A percentile compares a stretch with the other conserved stretches of the same genome.
Evolutionary conservation across 2,329 filamentous ascomycete genomes (phyloP).

Genomic region (Microdochium trichocladiopsis): DNA sequence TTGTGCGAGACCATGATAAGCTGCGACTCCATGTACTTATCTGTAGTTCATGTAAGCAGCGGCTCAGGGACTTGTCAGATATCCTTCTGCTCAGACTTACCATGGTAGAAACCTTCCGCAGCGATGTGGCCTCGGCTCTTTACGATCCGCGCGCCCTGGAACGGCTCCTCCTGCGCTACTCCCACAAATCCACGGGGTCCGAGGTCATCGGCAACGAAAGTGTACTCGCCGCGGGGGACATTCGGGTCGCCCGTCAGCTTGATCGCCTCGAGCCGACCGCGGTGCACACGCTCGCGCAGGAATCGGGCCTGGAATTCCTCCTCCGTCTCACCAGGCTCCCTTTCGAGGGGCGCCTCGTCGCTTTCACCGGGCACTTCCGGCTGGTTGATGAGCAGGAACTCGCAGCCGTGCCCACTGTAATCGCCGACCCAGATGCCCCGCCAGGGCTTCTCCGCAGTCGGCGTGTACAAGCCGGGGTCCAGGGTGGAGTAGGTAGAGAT

Average conservation of each 20-base stretch:
- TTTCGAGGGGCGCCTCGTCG: slow-evolving; percentile 31
- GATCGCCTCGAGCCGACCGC: slow-evolving; percentile 70
- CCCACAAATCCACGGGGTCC: slow-evolving; percentile 58
- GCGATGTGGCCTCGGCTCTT: slow-evolving; percentile 74
- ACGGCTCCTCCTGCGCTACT: slow-evolving; percentile 58
- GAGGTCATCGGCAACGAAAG: slow-evolving; percentile 75
- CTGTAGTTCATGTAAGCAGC: slow-evolving; percentile 32
- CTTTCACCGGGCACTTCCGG: slow-evolving; percentile 46
- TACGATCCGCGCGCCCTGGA: slow-evolving; percentile 69
- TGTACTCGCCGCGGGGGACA: slow-evolving; percentile 78
- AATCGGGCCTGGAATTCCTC: slow-evolving; percentile 38
- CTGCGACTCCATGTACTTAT: slow-evolving; percentile 67
- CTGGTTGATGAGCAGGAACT: slow-evolving; percentile 80
- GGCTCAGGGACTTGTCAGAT: not conserved
- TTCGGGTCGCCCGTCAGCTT: slow-evolving; percentile 92
- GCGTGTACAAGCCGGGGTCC: slow-evolving; percentile 68
- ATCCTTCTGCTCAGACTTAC: slow-evolving; percentile 43
- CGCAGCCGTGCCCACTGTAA: slow-evolving; percentile 80
- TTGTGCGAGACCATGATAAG: slow-evolving; percentile 75
- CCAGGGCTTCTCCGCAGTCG: slow-evolving; percentile 73
- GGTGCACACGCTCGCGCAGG: slow-evolving; percentile 42
- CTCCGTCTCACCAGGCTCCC: slow-evolving; percentile 32
- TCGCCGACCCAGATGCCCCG: slow-evolving; percentile 91
- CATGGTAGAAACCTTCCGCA: slow-evolving; percentile 59
- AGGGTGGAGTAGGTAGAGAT: slow-evolving; percentile 64